Conservation (phyloP, 2,329 filamentous ascomycete species). For the Helicocarpus griseus region DNA sequence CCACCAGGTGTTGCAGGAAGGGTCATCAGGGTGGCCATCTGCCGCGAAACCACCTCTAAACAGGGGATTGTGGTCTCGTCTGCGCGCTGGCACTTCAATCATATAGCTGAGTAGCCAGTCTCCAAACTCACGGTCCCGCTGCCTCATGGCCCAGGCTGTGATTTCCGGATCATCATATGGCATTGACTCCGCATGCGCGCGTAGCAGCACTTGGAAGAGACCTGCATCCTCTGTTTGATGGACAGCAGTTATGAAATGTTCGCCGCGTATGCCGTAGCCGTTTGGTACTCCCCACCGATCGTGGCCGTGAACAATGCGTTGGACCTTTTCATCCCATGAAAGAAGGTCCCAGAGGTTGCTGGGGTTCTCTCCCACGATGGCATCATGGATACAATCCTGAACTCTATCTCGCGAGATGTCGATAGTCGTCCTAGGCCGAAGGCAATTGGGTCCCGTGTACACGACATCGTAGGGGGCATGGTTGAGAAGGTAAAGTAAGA, state of each 20-base stretch:
- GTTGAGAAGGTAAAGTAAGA: conserved; percentile 28
- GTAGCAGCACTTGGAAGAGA: conserved; percentile 26
- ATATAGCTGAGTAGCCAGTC: conserved; percentile 28
- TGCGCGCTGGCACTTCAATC: conserved; percentile 18
- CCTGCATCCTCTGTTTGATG: conserved; percentile 17
- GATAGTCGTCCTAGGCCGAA: not conserved
- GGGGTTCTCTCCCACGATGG: conserved; percentile 25
- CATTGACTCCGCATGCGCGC: conserved; percentile 29
- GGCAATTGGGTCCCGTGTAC: not conserved
- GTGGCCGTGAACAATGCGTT: too few species aligned
- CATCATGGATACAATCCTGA: conserved; percentile 31
- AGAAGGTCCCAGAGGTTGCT: conserved; percentile 26
- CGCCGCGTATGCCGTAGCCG: conserved; percentile 4
- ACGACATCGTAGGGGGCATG: not conserved
- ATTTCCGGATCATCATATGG: conserved; percentile 27
- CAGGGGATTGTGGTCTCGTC: not conserved
- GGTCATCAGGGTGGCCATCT: not conserved
- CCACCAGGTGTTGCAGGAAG: not conserved
- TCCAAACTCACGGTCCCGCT: conserved; percentile 17
- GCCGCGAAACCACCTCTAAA: not conserved
- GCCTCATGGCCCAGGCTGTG: conserved; percentile 27
- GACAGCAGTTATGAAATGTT: conserved; percentile 26
- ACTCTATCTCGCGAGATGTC: conserved; percentile 23
- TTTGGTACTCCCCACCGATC: too few species aligned
- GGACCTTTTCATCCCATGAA: conserved; percentile 27